Percentiles rank a stretch among this genome's conserved stretches.
Evolutionary conservation across 495 filamentous ascomycete genomes (phyloP).

Genomic region (Bryoglossum gracile): DNA sequence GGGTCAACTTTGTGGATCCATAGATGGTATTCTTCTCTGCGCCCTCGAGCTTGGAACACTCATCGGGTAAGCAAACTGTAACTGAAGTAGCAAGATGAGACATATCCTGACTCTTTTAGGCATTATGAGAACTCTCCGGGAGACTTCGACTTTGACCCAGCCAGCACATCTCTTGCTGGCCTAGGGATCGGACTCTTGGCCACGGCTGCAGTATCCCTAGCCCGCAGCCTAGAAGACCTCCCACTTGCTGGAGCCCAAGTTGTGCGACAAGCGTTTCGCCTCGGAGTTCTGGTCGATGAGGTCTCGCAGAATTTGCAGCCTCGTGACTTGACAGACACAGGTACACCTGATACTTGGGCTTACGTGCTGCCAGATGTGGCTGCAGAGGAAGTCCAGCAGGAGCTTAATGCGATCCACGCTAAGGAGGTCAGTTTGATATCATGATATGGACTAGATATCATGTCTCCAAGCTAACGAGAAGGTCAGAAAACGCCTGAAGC

Average conservation of each 20-base stretch:
- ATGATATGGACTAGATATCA: background rate
- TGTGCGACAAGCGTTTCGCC: conserved; percentile 32
- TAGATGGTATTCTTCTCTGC: conserved; percentile 34
- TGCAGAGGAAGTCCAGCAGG: conserved; percentile 29
- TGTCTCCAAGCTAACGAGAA: conserved; percentile 25
- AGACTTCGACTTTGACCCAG: conserved; percentile 14
- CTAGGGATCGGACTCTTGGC: conserved; percentile 36
- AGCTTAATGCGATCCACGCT: conserved; percentile 30
- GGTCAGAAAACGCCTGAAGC: conserved; percentile 37
- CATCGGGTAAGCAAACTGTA: conserved; percentile 35
- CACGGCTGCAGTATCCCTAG: conserved; percentile 31
- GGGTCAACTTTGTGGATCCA: conserved; percentile 30
- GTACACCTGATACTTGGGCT: conserved; percentile 33
- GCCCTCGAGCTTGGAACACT: conserved; percentile 29
- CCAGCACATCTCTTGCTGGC: conserved; percentile 28
- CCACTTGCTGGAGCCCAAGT: conserved; percentile 26
- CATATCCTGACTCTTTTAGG: conserved; percentile 2
- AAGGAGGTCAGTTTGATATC: conserved; percentile 12
- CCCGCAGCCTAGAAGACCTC: conserved; percentile 27
- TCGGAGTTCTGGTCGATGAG: conserved; percentile 31
- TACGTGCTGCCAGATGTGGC: conserved; percentile 31
- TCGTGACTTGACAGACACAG: conserved; percentile 13
- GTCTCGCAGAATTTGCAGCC: conserved; percentile 32
- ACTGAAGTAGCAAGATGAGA: background rate
- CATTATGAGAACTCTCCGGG: conserved; percentile 24